Evolutionary conservation across 306 rosid species (phyloP).

Genomic region (Cicer pinnatifidum): DNA sequence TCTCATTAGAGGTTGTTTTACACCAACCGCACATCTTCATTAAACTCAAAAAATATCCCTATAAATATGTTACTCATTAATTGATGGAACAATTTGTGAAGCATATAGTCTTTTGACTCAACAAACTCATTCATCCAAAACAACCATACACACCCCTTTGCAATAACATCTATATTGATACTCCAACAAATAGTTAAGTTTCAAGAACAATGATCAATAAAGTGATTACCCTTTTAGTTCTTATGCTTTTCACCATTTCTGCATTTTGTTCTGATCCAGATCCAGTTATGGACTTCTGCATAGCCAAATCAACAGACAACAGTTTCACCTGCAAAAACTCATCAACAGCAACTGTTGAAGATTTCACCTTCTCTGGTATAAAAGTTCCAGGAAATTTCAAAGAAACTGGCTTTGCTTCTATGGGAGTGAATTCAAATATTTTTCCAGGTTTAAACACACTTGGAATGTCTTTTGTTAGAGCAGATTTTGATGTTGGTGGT

Average conservation of each 20-base stretch:
- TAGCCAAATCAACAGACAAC: constrained; percentile 50
- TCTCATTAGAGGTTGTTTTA: no score
- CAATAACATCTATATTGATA: constrained; percentile 11
- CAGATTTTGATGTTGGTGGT: constrained; percentile 82
- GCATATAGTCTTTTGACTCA: constrained; percentile 5
- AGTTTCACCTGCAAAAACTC: constrained; percentile 70
- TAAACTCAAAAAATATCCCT: not conserved
- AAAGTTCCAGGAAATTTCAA: constrained; percentile 66
- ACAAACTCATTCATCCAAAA: not conserved
- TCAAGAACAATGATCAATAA: constrained; percentile 46
- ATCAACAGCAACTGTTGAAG: constrained; percentile 67
- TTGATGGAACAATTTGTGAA: constrained; percentile 38
- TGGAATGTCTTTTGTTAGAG: constrained; percentile 81
- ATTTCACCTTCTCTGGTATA: constrained; percentile 75
- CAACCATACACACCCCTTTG: constrained; percentile 7
- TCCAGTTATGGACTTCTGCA: constrained; percentile 82
- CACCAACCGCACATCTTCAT: no score
- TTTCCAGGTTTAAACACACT: constrained; percentile 94
- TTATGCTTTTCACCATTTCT: constrained; percentile 47
- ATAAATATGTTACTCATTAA: constrained; percentile 42
- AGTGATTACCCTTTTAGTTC: constrained; percentile 32
- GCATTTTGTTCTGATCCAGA: constrained; percentile 82
- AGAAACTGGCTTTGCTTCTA: constrained; percentile 62
- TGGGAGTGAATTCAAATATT: constrained; percentile 66
- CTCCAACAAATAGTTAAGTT: constrained; percentile 26